Evolutionary conservation across 2,329 filamentous ascomycete species (phyloP), one percentile per base, ranked within the genome.

Genomic region (Aspergillus glaucus): DNA sequence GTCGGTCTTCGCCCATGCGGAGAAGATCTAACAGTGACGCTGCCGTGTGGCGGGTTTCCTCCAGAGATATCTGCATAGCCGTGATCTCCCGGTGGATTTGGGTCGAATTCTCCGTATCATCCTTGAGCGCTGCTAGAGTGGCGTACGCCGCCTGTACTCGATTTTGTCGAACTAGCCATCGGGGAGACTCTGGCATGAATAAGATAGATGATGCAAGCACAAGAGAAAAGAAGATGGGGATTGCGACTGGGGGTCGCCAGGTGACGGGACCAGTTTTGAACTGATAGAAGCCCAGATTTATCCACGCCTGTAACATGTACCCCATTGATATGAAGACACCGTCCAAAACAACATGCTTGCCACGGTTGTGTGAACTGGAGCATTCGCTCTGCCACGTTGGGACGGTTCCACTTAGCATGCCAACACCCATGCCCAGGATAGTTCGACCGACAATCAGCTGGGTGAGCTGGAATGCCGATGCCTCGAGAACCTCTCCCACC

Each of bases 111-210:
- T 26, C 24, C 24, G 6, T 26, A 26, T n/a, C 34, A 6, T 53
- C 48, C 14, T 46, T 49, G 3, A 56, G 8, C 0, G 43, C 36
- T 4, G 54, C 44, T 5, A 56, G 45, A 15, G 53, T 43, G 10
- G 51, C 42, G 5, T 45, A 49, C 6, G 54, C 54, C 17, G 50
- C 50, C 6, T 32, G 17, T 6, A 34, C 21, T 9, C 24, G 49
- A 19, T 47, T 47, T 8, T 48, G 43, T 1, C 36, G 45, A 22
- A 56, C 36, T 42, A 56, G 15, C 50, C 53, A 56, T 21, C 54
- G 54, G 2, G 54, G 54, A 6, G 54, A 56, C 22, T 56, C 54
- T 3, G 54, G 54, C 19, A 56, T n/a, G 4, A 50, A 19, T 4
- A 34, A 48, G 28, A 48, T 46, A 10, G 47, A 50, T 3, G 32